Evolutionary conservation across 163 green algal genomes (phyloP).

Genomic region (Coccomyxa subellipsoidea): DNA sequence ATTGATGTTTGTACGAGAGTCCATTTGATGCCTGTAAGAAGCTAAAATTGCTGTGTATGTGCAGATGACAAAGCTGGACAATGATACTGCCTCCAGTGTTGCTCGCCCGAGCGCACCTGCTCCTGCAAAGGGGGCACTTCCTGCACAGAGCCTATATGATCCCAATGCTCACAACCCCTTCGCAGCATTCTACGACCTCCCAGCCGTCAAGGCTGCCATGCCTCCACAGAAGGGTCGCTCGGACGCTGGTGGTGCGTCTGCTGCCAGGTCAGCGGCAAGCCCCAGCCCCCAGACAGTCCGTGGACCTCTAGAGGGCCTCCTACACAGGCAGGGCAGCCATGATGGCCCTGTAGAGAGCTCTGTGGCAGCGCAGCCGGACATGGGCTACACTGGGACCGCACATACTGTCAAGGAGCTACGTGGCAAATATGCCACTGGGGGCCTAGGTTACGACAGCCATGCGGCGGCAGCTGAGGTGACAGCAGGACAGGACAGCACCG

Average conservation of each 20-base stretch:
- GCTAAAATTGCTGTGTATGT: background rate
- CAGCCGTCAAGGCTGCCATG: constrained; percentile 5
- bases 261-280: background rate
- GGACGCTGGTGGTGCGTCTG: background rate
- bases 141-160: constrained; percentile 16
- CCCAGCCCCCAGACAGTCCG: background rate
- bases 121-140: constrained; percentile 22
- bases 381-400: no score
- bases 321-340: background rate
- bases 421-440: background rate
- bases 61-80: constrained; percentile 36
- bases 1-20: no score
- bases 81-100: constrained; percentile 27
- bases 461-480: no score
- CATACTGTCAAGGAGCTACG: background rate
- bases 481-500: no score
- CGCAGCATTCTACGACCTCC: background rate
- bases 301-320: background rate
- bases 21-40: no score
- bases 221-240: background rate
- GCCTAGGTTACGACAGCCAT: background rate
- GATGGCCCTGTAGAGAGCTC: background rate
- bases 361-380: background rate
- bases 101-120: constrained; percentile 27
- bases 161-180: background rate